Evolutionary conservation across 768 basidiomycete genomes (phyloP).

Genomic region (Mycena vulgaris): DNA sequence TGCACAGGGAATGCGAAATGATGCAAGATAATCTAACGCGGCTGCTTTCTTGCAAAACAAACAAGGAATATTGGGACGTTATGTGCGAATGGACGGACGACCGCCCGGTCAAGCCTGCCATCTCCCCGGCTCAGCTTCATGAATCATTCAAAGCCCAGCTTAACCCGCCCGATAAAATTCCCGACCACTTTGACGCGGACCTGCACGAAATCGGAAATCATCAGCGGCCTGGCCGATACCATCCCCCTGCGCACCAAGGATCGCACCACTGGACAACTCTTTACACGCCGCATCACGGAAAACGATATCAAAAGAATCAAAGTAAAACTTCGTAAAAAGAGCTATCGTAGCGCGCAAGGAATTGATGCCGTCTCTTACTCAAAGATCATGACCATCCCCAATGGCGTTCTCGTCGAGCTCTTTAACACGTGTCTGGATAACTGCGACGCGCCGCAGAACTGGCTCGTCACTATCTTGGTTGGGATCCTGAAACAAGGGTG

Average conservation of each 20-base stretch:
- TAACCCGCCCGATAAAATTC: background rate
- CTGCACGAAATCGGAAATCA: background rate
- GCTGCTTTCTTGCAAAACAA: background rate
- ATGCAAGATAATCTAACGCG: too few species aligned
- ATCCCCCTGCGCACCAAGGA: background rate
- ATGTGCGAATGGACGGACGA: background rate
- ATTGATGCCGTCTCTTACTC: background rate
- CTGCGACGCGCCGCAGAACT: too few species aligned
- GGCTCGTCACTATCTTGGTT: too few species aligned
- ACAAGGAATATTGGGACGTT: background rate
- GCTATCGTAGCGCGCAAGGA: background rate
- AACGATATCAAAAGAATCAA: background rate
- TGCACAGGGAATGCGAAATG: too few species aligned
- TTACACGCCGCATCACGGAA: background rate
- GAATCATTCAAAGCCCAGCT: background rate
- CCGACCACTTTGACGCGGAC: background rate
- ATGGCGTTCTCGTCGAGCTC: too few species aligned
- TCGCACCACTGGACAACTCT: background rate
- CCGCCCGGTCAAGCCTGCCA: background rate
- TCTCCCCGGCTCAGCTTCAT: background rate
- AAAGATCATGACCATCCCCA: too few species aligned
- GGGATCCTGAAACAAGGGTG: too few species aligned
- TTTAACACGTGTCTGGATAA: too few species aligned
- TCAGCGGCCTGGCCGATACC: background rate
- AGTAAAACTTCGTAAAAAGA: background rate